These are phyloP conservation scores for Globisporangium sylvaticum DNA, from an alignment of 352 stramenopile species.

Conservation along the genomic window DNA sequence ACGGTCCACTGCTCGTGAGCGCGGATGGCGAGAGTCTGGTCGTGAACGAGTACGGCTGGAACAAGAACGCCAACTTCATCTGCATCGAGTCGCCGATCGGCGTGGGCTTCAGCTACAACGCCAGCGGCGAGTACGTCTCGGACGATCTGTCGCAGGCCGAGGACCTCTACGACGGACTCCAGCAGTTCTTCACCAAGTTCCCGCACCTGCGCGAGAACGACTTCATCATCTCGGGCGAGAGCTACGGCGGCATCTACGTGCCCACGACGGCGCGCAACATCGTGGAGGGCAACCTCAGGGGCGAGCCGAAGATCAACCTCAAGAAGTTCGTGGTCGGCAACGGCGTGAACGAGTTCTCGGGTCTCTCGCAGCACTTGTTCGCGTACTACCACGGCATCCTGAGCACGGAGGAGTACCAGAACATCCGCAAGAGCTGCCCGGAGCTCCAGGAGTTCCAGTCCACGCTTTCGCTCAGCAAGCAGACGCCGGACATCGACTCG, in stretches of 20 bases:
- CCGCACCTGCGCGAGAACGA: conserved; percentile 37
- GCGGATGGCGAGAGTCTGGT: conserved; percentile 81
- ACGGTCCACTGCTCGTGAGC: conserved; percentile 95
- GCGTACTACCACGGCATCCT: conserved; percentile 54
- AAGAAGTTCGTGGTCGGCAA: conserved; percentile 72
- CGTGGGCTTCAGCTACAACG: conserved; percentile 64
- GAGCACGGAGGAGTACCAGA: conserved; percentile 33
- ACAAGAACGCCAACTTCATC: conserved; percentile 59
- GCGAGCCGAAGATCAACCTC: conserved; percentile 36
- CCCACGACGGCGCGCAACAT: conserved; percentile 54
- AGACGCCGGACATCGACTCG: not conserved
- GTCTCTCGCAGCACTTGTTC: conserved; percentile 33
- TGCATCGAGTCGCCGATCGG: conserved; percentile 68
- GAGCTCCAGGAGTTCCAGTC: conserved; percentile 20
- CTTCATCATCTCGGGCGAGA: conserved; percentile 67
- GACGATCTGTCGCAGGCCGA: conserved; percentile 54
- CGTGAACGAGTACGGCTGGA: conserved; percentile 62
- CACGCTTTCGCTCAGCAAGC: not conserved
- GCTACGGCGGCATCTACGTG: conserved; percentile 67
- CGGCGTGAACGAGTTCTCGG: conserved; percentile 36
- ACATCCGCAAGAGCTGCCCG: conserved; percentile 26
- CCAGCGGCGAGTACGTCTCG: conserved; percentile 31
- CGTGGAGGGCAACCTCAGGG: conserved; percentile 31
- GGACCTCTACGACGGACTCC: conserved; percentile 73
- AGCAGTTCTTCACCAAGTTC: conserved; percentile 58